Evolutionary conservation across 2,329 filamentous ascomycete genomes (phyloP).

Genomic region (Sphaerulina musiva): DNA sequence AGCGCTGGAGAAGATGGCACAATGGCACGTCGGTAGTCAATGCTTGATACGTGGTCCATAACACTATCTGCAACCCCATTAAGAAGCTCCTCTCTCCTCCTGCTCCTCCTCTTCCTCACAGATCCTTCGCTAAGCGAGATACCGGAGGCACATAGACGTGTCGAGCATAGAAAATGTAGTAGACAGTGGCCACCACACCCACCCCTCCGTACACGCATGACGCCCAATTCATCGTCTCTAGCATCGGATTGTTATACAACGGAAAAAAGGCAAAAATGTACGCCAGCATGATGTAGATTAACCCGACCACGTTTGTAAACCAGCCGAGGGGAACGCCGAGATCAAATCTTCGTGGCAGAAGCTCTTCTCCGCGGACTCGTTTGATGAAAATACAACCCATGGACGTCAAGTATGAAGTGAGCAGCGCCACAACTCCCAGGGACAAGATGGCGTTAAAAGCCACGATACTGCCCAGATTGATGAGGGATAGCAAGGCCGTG

Average conservation of each 20-base stretch:
- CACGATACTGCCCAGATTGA: slow-evolving; percentile 35
- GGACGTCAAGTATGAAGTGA: slow-evolving; percentile 25
- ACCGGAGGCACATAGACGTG: slow-evolving; percentile 27
- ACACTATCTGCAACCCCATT: background rate
- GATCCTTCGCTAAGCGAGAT: slow-evolving; percentile 20
- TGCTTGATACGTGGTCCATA: background rate
- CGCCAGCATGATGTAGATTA: slow-evolving; percentile 20
- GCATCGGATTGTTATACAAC: slow-evolving; percentile 20
- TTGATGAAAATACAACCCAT: slow-evolving; percentile 26
- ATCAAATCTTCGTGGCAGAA: slow-evolving; percentile 24
- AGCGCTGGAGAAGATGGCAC: too few species aligned
- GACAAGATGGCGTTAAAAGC: slow-evolving; percentile 40
- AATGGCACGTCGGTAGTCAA: too few species aligned
- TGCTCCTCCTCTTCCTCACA: slow-evolving; percentile 1
- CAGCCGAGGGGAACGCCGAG: slow-evolving; percentile 22
- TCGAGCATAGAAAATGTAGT: slow-evolving; percentile 27
- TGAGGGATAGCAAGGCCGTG: slow-evolving; percentile 23
- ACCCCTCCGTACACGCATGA: slow-evolving; percentile 20
- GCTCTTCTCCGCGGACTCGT: slow-evolving; percentile 23
- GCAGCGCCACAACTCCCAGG: slow-evolving; percentile 34
- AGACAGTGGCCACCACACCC: slow-evolving; percentile 17
- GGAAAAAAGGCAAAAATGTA: slow-evolving; percentile 27
- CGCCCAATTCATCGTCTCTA: slow-evolving; percentile 27
- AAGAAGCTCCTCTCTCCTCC: too few species aligned
- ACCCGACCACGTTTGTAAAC: slow-evolving; percentile 23